Percentiles rank a stretch among this genome's conserved stretches.
Evolutionary conservation across 2,329 filamentous ascomycete genomes (phyloP).

Genomic region (Aureobasidium melanogenum): DNA sequence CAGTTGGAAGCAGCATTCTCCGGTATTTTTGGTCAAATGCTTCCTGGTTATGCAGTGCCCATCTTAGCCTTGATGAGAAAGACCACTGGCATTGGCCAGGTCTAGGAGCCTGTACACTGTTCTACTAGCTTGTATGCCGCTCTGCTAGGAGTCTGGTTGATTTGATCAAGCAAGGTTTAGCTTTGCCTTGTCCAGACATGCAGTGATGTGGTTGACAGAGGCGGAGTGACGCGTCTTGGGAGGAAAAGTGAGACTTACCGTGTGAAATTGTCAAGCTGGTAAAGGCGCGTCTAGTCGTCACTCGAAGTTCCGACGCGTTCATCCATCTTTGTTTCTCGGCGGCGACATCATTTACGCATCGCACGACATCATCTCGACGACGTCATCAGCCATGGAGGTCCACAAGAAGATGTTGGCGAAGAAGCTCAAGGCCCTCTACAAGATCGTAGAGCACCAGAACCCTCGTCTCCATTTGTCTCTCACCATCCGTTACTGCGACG

Average conservation of each 20-base stretch:
- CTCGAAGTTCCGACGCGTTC: neutral
- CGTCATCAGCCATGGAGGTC: neutral
- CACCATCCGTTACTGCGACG: neutral
- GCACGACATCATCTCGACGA: neutral
- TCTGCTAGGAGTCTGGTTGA: no score
- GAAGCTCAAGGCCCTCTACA: neutral
- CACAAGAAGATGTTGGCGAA: conserved; percentile 2
- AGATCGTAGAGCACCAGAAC: neutral
- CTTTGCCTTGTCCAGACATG: no score
- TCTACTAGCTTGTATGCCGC: no score
- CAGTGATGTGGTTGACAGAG: no score
- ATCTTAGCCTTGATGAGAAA: no score
- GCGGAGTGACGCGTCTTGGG: neutral
- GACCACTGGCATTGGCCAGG: no score
- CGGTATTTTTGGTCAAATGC: no score
- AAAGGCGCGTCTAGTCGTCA: neutral
- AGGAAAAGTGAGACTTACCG: neutral
- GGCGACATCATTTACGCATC: neutral
- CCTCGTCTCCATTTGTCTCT: neutral
- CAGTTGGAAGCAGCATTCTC: no score
- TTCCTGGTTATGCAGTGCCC: no score
- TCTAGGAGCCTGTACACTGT: no score
- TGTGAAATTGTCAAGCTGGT: neutral
- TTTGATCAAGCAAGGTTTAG: no score
- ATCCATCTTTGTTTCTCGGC: neutral